Percentiles rank a stretch among this genome's conserved stretches.
Conservation (phyloP, 805 yeast species). For the Candida lessepsii region DNA sequence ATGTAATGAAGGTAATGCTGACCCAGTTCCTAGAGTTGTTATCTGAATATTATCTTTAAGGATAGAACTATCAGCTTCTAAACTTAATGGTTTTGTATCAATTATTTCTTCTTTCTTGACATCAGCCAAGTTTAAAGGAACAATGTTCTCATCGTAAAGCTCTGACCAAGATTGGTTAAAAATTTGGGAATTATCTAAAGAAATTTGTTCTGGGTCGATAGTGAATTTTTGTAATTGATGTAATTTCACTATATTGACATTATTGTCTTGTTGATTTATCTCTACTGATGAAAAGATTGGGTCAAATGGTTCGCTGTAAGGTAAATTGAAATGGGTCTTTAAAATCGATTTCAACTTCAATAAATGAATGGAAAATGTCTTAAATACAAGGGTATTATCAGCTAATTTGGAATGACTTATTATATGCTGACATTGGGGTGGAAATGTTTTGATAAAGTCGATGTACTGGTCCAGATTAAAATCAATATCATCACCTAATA, state of each 20-base stretch:
- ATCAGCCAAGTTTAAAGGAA: constrained; percentile 17
- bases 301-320: constrained; percentile 25
- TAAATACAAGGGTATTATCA: constrained; percentile 60
- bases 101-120: constrained; percentile 19
- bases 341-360: constrained; percentile 59
- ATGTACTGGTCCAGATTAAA: constrained; percentile 41
- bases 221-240: constrained; percentile 32
- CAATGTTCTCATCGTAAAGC: constrained; percentile 30
- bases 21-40: constrained; percentile 87
- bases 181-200: constrained; percentile 20
- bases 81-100: constrained; percentile 19
- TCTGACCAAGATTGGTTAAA: constrained; percentile 25
- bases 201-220: constrained; percentile 24
- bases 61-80: constrained; percentile 14
- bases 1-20: constrained; percentile 80
- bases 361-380: constrained; percentile 50
- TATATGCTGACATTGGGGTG: constrained; percentile 52
- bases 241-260: constrained; percentile 18
- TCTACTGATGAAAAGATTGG: constrained; percentile 18
- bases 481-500: constrained; percentile 64
- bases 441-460: constrained; percentile 55
- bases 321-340: constrained; percentile 43
- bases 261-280: no score
- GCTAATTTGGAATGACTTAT: constrained; percentile 70
- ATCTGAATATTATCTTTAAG: constrained; percentile 60